Evolutionary conservation across 805 yeast species (phyloP).

Genomic region (Myxozyma vanderwaltii): DNA sequence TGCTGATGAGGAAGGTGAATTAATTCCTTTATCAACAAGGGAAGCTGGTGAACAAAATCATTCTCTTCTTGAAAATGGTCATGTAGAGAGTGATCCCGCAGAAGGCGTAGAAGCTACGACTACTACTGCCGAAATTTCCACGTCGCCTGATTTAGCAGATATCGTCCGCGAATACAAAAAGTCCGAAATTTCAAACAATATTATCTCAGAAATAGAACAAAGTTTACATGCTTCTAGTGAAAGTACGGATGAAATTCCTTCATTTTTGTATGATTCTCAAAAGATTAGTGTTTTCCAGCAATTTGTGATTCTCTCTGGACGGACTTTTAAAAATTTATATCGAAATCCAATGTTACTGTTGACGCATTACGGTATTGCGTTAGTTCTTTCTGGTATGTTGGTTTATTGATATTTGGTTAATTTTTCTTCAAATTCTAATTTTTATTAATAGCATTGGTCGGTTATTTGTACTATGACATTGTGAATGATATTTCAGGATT

Average conservation of each 20-base stretch:
- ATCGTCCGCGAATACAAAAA: slow-evolving; percentile 40
- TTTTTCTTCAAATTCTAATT: neutral
- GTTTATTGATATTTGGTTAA: neutral
- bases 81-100: neutral
- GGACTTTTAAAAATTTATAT: slow-evolving; percentile 90
- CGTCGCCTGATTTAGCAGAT: slow-evolving; percentile 33
- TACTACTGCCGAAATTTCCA: neutral
- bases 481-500: slow-evolving; percentile 91
- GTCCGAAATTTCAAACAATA: slow-evolving; percentile 36
- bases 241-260: slow-evolving; percentile 17
- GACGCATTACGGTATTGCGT: slow-evolving; percentile 78
- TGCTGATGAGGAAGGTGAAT: slow-evolving; percentile 15
- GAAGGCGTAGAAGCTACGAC: neutral
- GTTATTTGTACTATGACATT: slow-evolving; percentile 79
- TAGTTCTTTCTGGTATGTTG: slow-evolving; percentile 58
- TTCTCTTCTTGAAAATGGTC: slow-evolving; percentile 8
- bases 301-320: slow-evolving; percentile 69
- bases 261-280: slow-evolving; percentile 36
- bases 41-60: slow-evolving; percentile 4
- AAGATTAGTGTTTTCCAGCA: slow-evolving; percentile 68
- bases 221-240: slow-evolving; percentile 16
- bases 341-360: slow-evolving; percentile 87
- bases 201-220: slow-evolving; percentile 38
- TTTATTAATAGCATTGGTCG: slow-evolving; percentile 63
- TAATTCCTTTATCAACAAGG: slow-evolving; percentile 21